Evolutionary conservation across 1,284 basidiomycete species (phyloP).

Genomic region (Polyporus tsugae): DNA sequence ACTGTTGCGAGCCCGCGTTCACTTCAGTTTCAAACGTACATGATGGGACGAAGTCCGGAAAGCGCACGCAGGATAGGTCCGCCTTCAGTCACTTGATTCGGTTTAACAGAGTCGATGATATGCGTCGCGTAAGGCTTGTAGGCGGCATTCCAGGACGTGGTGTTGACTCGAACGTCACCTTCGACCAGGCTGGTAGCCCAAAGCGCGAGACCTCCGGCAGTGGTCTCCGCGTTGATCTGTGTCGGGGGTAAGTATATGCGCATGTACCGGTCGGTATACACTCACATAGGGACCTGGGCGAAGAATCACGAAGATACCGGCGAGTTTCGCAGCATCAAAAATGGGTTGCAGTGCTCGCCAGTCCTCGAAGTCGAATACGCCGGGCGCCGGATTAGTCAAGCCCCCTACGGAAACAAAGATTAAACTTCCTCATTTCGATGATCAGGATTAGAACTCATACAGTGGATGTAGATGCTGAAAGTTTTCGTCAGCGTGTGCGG

Average conservation of each 20-base stretch:
- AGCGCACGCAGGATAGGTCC: constrained; percentile 77
- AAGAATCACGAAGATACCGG: constrained; percentile 56
- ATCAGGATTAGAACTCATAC: constrained; percentile 38
- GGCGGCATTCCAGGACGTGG: constrained; percentile 68
- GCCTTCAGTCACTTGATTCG: constrained; percentile 71
- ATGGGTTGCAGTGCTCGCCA: constrained; percentile 78
- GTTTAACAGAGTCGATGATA: constrained; percentile 68
- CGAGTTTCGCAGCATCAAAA: constrained; percentile 51
- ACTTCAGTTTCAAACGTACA: background rate
- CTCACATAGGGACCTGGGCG: constrained; percentile 46
- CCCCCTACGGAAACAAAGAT: constrained; percentile 49
- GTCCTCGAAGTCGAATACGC: constrained; percentile 74
- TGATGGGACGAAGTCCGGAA: background rate
- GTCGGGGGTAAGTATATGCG: constrained; percentile 25
- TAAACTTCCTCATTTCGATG: background rate
- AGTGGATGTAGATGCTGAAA: constrained; percentile 72
- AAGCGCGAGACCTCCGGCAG: constrained; percentile 81
- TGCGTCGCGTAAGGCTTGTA: constrained; percentile 77
- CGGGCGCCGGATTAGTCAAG: constrained; percentile 75
- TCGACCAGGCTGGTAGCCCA: constrained; percentile 78
- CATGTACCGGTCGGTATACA: background rate
- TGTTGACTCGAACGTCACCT: constrained; percentile 73
- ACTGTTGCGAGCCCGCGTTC: constrained; percentile 45
- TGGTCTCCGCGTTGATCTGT: constrained; percentile 85
- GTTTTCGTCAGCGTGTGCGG: background rate